Conservation (phyloP, 2,329 filamentous ascomycete genomes). For the Cryphonectria radicalis region DNA sequence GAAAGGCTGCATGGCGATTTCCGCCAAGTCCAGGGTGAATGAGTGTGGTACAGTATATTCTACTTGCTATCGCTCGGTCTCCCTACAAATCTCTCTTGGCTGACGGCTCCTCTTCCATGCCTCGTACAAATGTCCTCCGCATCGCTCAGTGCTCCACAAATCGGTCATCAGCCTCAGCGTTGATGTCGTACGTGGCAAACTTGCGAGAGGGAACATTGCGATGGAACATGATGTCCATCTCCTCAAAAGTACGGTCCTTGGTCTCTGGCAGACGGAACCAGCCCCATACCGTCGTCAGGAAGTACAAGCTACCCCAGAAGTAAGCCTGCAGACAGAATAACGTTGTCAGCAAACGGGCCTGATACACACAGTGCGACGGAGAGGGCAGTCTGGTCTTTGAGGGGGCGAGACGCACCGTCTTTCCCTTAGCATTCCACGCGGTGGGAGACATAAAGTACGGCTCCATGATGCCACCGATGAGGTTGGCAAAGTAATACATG, state of each 20-base stretch:
- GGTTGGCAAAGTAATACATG: conserved; percentile 47
- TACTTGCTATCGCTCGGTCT: not conserved
- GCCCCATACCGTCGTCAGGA: conserved; percentile 45
- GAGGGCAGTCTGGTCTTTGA: accelerated
- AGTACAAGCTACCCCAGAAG: conserved; percentile 46
- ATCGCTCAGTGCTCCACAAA: conserved; percentile 18
- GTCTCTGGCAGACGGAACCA: conserved; percentile 51
- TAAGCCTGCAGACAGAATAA: conserved; percentile 39
- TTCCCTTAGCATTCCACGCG: conserved; percentile 46
- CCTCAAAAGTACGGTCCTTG: conserved; percentile 50
- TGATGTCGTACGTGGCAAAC: conserved; percentile 37
- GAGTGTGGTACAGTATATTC: not conserved
- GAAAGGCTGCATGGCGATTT: not conserved
- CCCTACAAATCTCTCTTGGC: not conserved
- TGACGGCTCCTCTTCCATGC: not conserved
- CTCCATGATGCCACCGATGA: conserved; percentile 46
- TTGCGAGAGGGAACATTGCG: conserved; percentile 40
- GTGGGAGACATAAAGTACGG: conserved; percentile 45
- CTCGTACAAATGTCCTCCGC: not conserved
- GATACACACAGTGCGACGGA: no score
- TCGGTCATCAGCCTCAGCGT: conserved; percentile 26
- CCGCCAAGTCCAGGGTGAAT: not conserved
- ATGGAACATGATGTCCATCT: conserved; percentile 48
- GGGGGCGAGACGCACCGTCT: conserved; percentile 38
- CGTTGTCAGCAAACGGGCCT: not conserved